phyloP scores from a whole-genome alignment of 2,329 filamentous ascomycete genomes.

The Monosporascus cannonballus region DNA sequence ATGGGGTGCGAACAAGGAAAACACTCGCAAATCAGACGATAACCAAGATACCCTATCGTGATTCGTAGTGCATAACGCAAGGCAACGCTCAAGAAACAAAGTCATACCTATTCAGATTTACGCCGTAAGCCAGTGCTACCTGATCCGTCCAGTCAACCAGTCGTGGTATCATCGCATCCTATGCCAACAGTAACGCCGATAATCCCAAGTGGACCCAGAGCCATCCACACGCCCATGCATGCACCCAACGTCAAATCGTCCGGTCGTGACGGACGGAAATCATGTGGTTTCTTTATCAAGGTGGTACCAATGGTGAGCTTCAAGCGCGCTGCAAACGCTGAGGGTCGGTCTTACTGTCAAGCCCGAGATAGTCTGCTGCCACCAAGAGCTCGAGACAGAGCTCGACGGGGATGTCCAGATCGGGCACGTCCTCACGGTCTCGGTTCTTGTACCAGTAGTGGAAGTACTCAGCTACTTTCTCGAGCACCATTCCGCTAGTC shows the following conservation, averaged over 20 bases:
- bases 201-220: constrained; percentile 6
- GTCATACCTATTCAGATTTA: background rate
- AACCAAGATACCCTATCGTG: background rate
- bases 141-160: background rate
- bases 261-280: background rate
- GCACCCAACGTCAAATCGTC: background rate
- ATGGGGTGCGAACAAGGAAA: constrained; percentile 27
- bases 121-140: background rate
- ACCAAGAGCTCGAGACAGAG: constrained; percentile 71
- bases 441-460: constrained; percentile 74
- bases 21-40: background rate
- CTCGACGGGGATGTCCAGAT: constrained; percentile 76
- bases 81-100: background rate
- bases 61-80: background rate
- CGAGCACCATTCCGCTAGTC: constrained; percentile 62
- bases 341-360: constrained; percentile 48
- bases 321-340: background rate
- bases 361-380: constrained; percentile 69
- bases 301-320: constrained; percentile 3
- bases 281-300: constrained; percentile 10
- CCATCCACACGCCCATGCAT: constrained; percentile 15
- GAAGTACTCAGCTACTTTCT: constrained; percentile 78
- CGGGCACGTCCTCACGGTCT: constrained; percentile 65
- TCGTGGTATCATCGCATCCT: constrained; percentile 4
- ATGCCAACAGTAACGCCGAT: constrained; percentile 1